phyloP scores from a whole-genome alignment of 805 yeast species.

The Saccharomycopsis amapae region DNA sequence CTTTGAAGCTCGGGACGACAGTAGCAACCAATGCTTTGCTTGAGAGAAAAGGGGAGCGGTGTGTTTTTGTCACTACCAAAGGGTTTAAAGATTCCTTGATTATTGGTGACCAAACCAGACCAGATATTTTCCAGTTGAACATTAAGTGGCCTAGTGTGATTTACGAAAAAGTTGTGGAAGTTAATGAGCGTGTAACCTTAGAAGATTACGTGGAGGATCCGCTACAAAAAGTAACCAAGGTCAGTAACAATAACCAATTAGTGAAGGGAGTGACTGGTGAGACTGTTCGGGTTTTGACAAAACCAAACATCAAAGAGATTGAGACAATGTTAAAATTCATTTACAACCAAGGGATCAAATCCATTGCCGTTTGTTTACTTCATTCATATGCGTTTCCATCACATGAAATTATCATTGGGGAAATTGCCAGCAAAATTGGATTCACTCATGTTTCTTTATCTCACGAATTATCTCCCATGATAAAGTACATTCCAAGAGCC shows the following conservation, averaged over 20 bases:
- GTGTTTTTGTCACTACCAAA: slow-evolving; percentile 78
- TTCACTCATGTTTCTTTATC: slow-evolving; percentile 65
- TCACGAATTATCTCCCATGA: slow-evolving; percentile 67
- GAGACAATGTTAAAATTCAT: slow-evolving; percentile 36
- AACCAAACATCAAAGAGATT: slow-evolving; percentile 42
- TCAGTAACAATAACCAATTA: slow-evolving; percentile 28
- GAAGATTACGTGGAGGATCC: slow-evolving; percentile 80
- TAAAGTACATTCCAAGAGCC: slow-evolving; percentile 66
- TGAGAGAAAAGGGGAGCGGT: slow-evolving; percentile 86
- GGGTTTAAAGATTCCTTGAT: slow-evolving; percentile 79
- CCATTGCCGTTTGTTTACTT: slow-evolving; percentile 63
- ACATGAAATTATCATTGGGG: slow-evolving; percentile 57
- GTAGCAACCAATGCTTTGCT: slow-evolving; percentile 93
- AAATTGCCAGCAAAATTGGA: slow-evolving; percentile 57
- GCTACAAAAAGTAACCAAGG: slow-evolving; percentile 24
- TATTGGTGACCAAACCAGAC: slow-evolving; percentile 91
- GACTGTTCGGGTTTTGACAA: slow-evolving; percentile 47
- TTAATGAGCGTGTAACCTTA: slow-evolving; percentile 85
- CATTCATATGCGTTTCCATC: slow-evolving; percentile 69
- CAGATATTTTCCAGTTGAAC: slow-evolving; percentile 77
- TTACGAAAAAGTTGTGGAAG: slow-evolving; percentile 70
- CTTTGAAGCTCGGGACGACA: slow-evolving; percentile 87
- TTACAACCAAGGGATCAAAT: slow-evolving; percentile 51
- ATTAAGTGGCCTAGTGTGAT: slow-evolving; percentile 65
- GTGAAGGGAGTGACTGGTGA: slow-evolving; percentile 64